Percentiles rank a stretch among this genome's conserved stretches.
Conservation (phyloP, 345 rosid genomes). For the Xanthoceras sorbifolium region DNA sequence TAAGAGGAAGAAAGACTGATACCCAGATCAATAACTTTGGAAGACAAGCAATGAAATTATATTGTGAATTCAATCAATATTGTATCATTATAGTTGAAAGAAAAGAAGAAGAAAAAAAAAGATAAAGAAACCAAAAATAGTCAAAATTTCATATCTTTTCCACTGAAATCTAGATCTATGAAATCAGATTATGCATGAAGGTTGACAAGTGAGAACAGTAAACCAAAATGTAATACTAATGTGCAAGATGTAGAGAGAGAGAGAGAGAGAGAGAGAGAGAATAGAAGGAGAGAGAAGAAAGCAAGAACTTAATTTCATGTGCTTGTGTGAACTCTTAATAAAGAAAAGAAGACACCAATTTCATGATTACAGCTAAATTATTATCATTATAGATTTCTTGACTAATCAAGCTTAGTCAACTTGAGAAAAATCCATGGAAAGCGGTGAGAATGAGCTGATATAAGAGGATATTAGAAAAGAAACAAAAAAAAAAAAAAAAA, state of each 20-base stretch:
- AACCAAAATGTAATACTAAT: constrained; percentile 20
- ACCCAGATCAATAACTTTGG: constrained; percentile 33
- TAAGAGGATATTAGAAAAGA: background rate
- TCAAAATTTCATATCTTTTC: background rate
- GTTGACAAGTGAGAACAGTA: constrained; percentile 13
- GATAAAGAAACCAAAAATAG: background rate
- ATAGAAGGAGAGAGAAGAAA: background rate
- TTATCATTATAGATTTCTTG: background rate
- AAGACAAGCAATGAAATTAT: constrained; percentile 10
- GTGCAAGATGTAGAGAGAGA: background rate
- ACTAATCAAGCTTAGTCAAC: constrained; percentile 16
- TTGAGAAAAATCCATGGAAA: background rate
- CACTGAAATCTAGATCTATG: constrained; percentile 17
- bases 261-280: constrained; percentile 1
- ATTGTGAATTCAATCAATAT: constrained; percentile 26
- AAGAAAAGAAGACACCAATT: constrained; percentile 18
- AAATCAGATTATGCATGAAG: constrained; percentile 9
- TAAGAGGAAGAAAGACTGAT: constrained; percentile 2
- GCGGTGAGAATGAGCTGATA: background rate
- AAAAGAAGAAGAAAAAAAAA: background rate
- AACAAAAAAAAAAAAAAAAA: too few relatives aligned
- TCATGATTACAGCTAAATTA: constrained; percentile 21
- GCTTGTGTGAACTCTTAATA: constrained; percentile 27
- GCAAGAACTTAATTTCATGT: constrained; percentile 2
- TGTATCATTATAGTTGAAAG: background rate